phyloP scores from a whole-genome alignment of 768 basidiomycete species.

The Lactarius hengduanensis region DNA sequence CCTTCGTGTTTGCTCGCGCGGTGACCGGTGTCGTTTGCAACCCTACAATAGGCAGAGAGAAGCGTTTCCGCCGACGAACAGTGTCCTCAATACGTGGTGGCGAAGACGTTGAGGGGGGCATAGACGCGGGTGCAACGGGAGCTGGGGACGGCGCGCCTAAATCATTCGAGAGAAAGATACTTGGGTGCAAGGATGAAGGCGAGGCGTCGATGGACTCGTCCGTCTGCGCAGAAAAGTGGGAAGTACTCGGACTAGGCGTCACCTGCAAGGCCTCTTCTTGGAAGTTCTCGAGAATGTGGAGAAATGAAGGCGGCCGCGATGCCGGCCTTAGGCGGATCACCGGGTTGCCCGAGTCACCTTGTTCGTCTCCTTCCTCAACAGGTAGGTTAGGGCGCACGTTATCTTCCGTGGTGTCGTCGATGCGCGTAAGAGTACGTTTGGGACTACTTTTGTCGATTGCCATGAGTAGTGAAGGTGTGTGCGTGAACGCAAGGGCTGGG shows the following conservation, averaged over 20 bases:
- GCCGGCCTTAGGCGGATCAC: constrained; percentile 36
- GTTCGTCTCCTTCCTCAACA: constrained; percentile 13
- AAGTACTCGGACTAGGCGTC: constrained; percentile 32
- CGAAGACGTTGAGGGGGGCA: constrained; percentile 10
- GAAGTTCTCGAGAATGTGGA: constrained; percentile 67
- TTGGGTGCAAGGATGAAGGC: constrained; percentile 30
- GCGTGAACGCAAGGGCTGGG: constrained; percentile 32
- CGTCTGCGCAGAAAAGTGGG: constrained; percentile 33
- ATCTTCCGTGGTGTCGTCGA: constrained; percentile 28
- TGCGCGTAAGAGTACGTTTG: constrained; percentile 29
- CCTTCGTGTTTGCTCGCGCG: constrained; percentile 45
- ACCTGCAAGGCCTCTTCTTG: constrained; percentile 31
- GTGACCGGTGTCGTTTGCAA: constrained; percentile 72
- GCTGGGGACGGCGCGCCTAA: constrained; percentile 9
- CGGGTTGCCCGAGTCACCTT: constrained; percentile 25
- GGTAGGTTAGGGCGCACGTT: constrained; percentile 8
- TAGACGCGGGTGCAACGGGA: not conserved
- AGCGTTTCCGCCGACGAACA: constrained; percentile 60
- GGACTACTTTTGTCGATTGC: constrained; percentile 39
- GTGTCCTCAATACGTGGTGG: constrained; percentile 54
- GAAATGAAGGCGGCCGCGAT: constrained; percentile 58
- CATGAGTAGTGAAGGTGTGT: constrained; percentile 40
- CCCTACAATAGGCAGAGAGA: constrained; percentile 75
- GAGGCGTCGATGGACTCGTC: constrained; percentile 29
- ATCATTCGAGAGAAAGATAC: constrained; percentile 22